Evolutionary conservation across 495 filamentous ascomycete species (phyloP), one percentile per base, ranked within the genome.

Genomic region (Lepraria neglecta): DNA sequence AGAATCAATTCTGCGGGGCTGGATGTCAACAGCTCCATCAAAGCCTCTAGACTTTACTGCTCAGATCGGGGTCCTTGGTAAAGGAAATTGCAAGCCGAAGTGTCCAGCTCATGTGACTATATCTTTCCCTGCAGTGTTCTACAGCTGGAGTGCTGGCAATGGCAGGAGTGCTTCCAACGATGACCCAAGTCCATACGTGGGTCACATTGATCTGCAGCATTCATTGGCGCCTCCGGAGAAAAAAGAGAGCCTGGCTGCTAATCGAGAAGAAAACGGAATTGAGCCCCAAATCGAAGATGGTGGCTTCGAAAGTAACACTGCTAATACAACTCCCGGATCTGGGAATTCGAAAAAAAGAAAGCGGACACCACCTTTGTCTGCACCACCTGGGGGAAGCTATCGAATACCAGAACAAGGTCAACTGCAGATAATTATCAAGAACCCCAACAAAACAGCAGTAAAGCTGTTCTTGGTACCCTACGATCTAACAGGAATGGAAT

Each of bases 11-110:
- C 76, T 98, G 4, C 84, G 90, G 27, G 94, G 94, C 31, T 83
- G 95, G 58, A 98, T 98, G 94, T 97, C 95, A 46, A 97, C 91
- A 14, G 94, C 86, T 10, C 95, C 94, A 3, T 97, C 94, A 10
- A 92, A 90, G 58, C 94, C 94, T 31, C 75, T 99, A 24, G 86
- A 95, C 63, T 99, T 99, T 69, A 81, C 92, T 21, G 95, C 94
- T 46, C 91, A 97, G 70, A 97, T 99, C 60, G 94, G 94, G 31
- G 94, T 97, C 0, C 76, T 97, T 35, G 95, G 92, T 9, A 84
- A 87, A 64, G 90, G 91, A 42, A 89, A 94, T 65, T 96, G 92
- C 77, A 96, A 92, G 74, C 75, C 88, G 21, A 85, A 85, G 51
- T 97, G 95, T 70, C 94, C 94, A 3, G 79, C 91, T 10, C 94